Evolutionary conservation across 2,329 filamentous ascomycete genomes (phyloP).

Genomic region (Stagonosporopsis rhizophila): DNA sequence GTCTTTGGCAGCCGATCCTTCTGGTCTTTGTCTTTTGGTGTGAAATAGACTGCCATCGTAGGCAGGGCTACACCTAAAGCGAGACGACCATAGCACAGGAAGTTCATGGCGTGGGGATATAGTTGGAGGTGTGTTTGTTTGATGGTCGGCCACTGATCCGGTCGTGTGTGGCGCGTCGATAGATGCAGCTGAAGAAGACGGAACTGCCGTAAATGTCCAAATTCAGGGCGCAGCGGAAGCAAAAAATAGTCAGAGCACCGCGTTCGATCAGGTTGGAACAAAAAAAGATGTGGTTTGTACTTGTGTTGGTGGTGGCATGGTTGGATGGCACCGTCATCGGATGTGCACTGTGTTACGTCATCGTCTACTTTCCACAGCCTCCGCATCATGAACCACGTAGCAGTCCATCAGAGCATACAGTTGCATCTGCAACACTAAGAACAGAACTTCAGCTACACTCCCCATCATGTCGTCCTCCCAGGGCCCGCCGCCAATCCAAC

Average conservation of each 20-base stretch:
- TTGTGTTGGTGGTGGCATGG: neutral
- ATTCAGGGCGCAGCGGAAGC: neutral
- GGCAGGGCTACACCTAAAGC: constrained; percentile 10
- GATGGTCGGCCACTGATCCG: neutral
- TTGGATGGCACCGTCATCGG: constrained; percentile 5
- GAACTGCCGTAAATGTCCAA: neutral
- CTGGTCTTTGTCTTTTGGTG: constrained; percentile 1
- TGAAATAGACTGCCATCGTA: constrained; percentile 11
- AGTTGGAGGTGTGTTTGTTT: neutral
- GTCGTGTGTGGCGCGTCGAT: neutral
- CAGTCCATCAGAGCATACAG: neutral
- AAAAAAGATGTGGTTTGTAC: neutral
- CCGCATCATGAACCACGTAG: neutral
- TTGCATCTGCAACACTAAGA: neutral
- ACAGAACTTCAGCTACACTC: neutral
- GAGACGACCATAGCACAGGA: constrained; percentile 14
- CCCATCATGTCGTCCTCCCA: constrained; percentile 24
- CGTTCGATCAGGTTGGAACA: neutral
- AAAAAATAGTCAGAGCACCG: neutral
- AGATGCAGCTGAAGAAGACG: neutral
- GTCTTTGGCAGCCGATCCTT: neutral
- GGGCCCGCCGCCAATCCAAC: constrained; percentile 17
- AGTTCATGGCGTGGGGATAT: neutral
- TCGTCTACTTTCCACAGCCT: neutral
- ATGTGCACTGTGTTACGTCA: constrained; percentile 10